These are phyloP conservation scores for Zostera marina DNA, from an alignment of 116 monocot genomes.

Conservation along the genomic window DNA sequence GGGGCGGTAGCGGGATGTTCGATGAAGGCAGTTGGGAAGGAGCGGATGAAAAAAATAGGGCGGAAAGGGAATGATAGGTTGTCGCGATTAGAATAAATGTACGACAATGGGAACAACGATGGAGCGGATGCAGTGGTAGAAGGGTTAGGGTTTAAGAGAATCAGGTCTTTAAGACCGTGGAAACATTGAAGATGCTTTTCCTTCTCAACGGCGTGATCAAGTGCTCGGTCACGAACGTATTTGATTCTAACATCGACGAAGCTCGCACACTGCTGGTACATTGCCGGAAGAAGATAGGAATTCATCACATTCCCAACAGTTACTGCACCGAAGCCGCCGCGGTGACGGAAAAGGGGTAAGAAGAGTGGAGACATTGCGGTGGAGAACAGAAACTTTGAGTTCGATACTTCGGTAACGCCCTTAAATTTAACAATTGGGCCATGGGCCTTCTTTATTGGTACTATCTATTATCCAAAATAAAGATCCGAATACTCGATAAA, in stretches of 20 bases:
- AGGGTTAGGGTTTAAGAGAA: slow-evolving; percentile 2
- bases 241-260: slow-evolving; percentile 13
- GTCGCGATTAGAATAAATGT: background rate
- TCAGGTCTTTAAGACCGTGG: slow-evolving; percentile 46
- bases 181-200: slow-evolving; percentile 78
- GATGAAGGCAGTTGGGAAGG: background rate
- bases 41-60: background rate
- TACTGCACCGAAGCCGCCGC: background rate
- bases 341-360: background rate
- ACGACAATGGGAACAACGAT: background rate
- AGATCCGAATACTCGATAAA: too few species aligned
- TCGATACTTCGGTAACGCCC: background rate
- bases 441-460: background rate
- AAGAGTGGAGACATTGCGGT: background rate
- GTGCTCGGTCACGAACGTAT: slow-evolving; percentile 63
- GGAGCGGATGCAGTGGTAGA: background rate
- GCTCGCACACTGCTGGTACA: background rate
- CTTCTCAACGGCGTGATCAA: slow-evolving; percentile 95
- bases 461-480: too few species aligned
- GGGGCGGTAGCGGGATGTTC: slow-evolving; percentile 2
- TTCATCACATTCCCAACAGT: too few species aligned
- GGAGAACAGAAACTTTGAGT: background rate
- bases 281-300: background rate
- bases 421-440: background rate
- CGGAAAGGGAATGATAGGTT: background rate